These are phyloP conservation scores for Hygrocybe punicea DNA, from an alignment of 768 basidiomycete genomes.

Conservation along the genomic window DNA sequence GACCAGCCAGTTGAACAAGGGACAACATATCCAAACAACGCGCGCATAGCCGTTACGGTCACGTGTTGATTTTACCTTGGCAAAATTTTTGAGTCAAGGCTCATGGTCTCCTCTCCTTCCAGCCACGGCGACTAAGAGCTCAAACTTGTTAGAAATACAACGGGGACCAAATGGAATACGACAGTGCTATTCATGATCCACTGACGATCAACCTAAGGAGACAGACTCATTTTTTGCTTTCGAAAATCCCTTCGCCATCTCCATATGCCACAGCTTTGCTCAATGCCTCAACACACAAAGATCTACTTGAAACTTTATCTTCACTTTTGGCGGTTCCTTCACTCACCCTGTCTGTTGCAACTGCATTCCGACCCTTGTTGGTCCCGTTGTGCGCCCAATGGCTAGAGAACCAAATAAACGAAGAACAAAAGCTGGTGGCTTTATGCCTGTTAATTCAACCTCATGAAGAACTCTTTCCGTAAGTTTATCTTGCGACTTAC, in stretches of 20 bases:
- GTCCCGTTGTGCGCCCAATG: constrained; percentile 80
- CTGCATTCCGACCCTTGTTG: constrained; percentile 70
- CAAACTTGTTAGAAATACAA: too few species aligned
- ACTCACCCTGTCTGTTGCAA: constrained; percentile 60
- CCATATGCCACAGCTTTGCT: constrained; percentile 38
- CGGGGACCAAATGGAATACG: not conserved
- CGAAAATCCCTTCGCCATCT: constrained; percentile 43
- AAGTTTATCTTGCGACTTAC: constrained; percentile 31
- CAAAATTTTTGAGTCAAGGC: not conserved
- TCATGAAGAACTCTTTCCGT: constrained; percentile 73
- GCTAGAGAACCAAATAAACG: constrained; percentile 53
- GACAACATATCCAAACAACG: not conserved
- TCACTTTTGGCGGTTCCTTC: constrained; percentile 56
- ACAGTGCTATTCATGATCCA: constrained; percentile 49
- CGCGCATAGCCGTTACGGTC: not conserved
- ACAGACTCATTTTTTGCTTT: constrained; percentile 50
- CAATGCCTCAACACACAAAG: constrained; percentile 36
- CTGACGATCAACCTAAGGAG: constrained; percentile 54
- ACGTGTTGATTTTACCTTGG: too few species aligned
- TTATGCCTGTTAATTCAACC: constrained; percentile 63
- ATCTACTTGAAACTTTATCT: constrained; percentile 57
- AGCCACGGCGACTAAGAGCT: too few species aligned
- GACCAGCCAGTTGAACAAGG: not conserved
- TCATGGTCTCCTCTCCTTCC: too few species aligned
- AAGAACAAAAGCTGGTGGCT: constrained; percentile 53